Percentiles rank a stretch among this genome's conserved stretches.
Evolutionary conservation across 176 grass and related monocot species (phyloP).

Genomic region (Rhynchospora pubera): DNA sequence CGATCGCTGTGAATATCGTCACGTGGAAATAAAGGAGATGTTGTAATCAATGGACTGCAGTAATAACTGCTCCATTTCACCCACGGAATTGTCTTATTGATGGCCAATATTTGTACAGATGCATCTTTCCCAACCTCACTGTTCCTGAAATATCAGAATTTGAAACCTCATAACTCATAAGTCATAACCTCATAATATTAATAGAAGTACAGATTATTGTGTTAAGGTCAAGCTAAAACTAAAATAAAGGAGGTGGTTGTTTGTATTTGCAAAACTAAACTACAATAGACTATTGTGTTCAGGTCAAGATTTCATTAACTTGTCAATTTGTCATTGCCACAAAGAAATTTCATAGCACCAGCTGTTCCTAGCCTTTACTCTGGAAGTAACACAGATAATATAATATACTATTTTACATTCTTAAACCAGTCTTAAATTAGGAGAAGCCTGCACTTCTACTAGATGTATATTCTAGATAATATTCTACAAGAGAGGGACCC

Average conservation of each 20-base stretch:
- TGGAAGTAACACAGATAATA: neutral
- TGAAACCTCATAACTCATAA: too few relatives aligned
- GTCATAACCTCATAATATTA: neutral
- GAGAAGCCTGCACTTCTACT: neutral
- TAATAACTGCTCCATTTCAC: neutral
- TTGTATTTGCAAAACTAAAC: neutral
- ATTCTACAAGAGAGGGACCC: neutral
- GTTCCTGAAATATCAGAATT: neutral
- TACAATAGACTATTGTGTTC: neutral
- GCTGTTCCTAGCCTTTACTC: neutral
- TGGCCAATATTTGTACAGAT: neutral
- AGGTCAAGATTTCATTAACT: neutral
- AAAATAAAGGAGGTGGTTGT: too few relatives aligned
- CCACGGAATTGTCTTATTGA: neutral
- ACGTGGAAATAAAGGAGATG: slow-evolving; percentile 9
- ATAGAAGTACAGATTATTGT: too few relatives aligned
- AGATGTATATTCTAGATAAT: neutral
- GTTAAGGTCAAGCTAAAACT: too few relatives aligned
- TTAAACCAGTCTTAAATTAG: neutral
- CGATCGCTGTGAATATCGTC: neutral
- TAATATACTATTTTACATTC: neutral
- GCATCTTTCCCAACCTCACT: neutral
- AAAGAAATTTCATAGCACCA: neutral
- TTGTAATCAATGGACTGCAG: neutral
- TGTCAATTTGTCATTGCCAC: neutral